These are phyloP conservation scores for Ustilago trichophora DNA, from an alignment of 1,284 basidiomycete species.

Conservation along the genomic window DNA sequence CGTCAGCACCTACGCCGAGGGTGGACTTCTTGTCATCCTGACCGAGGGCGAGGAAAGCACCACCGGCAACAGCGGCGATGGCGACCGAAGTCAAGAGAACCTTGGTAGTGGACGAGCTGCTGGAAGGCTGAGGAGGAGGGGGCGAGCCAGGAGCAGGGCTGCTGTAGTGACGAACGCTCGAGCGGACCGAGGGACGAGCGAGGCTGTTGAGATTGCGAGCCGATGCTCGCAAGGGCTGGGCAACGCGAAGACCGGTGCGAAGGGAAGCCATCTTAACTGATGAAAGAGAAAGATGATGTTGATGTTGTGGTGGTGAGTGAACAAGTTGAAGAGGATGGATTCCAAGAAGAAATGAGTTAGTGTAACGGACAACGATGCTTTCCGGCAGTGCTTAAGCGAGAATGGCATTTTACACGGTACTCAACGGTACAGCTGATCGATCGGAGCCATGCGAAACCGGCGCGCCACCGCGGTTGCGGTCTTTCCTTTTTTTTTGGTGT, in stretches of 20 bases:
- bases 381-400: no score
- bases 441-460: no score
- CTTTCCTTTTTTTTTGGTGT: no score
- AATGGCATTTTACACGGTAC: no score
- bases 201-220: conserved; percentile 33
- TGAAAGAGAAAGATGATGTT: neutral
- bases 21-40: conserved; percentile 40
- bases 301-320: conserved; percentile 11
- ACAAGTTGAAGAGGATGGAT: no score
- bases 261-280: conserved; percentile 43
- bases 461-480: no score
- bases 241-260: conserved; percentile 46
- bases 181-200: conserved; percentile 33
- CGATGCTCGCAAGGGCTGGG: conserved; percentile 39
- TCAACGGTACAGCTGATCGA: no score
- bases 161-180: conserved; percentile 49
- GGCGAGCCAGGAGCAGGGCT: conserved; percentile 40
- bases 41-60: conserved; percentile 43
- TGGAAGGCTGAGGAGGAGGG: conserved; percentile 35
- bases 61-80: conserved; percentile 43
- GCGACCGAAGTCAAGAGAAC: conserved; percentile 48
- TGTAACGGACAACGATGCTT: no score
- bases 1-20: conserved; percentile 49
- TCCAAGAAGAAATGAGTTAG: no score
- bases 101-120: conserved; percentile 40